Evolutionary conservation across 1,139 yeast genomes (phyloP).

Genomic region (Geotrichum europaeum): DNA sequence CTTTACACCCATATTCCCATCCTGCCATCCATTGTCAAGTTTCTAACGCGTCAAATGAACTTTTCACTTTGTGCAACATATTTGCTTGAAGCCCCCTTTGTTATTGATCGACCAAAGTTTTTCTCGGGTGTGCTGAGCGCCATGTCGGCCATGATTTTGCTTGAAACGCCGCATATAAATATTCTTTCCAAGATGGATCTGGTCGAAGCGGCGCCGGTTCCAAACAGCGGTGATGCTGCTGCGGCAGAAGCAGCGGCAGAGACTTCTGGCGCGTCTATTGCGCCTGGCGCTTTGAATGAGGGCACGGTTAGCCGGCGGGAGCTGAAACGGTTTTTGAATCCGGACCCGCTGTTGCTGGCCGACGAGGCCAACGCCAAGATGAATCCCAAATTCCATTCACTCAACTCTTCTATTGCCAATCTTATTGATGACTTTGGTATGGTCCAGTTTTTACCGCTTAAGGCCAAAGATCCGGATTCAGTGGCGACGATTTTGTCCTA

Average conservation of each 20-base stretch:
- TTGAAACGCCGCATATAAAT: slow-evolving; percentile 92
- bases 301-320: slow-evolving; percentile 63
- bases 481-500: slow-evolving; percentile 81
- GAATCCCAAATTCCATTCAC: slow-evolving; percentile 69
- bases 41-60: slow-evolving; percentile 68
- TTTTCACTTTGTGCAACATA: slow-evolving; percentile 91
- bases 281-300: slow-evolving; percentile 1
- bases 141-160: slow-evolving; percentile 94
- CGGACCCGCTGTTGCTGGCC: slow-evolving; percentile 76
- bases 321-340: slow-evolving; percentile 77
- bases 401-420: slow-evolving; percentile 79
- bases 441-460: slow-evolving; percentile 93
- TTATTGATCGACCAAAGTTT: slow-evolving; percentile 82
- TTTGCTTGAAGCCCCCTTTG: slow-evolving; percentile 87
- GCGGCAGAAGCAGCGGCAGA: not conserved
- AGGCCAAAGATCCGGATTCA: slow-evolving; percentile 72
- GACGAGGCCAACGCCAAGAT: slow-evolving; percentile 44
- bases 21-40: slow-evolving; percentile 79
- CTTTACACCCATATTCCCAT: slow-evolving; percentile 92
- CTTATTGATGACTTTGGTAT: slow-evolving; percentile 89
- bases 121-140: slow-evolving; percentile 95
- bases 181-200: slow-evolving; percentile 81
- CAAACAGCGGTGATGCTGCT: slow-evolving; percentile 5
- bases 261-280: not conserved
- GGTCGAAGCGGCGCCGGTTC: slow-evolving; percentile 43